These are phyloP conservation scores for Mucor racemosus DNA, from an alignment of 371 early-diverging fungal genomes.

Conservation along the genomic window DNA sequence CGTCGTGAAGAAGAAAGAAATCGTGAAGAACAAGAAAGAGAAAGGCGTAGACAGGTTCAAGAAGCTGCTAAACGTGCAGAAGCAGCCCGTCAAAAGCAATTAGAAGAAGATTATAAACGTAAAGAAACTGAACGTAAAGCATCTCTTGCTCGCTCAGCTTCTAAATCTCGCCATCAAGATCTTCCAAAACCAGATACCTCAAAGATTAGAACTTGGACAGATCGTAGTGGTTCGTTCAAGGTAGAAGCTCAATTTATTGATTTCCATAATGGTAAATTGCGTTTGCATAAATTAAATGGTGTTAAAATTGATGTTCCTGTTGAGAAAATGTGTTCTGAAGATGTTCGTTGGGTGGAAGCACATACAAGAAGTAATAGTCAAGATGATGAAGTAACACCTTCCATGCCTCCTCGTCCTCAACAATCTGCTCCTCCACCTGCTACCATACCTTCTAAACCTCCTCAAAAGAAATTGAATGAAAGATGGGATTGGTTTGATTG, in stretches of 20 bases:
- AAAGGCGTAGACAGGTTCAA: conserved; percentile 28
- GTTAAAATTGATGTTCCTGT: conserved; percentile 93
- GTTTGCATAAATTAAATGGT: conserved; percentile 92
- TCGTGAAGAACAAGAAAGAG: conserved; percentile 24
- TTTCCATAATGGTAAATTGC: conserved; percentile 79
- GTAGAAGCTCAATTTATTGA: conserved; percentile 89
- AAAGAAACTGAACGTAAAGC: conserved; percentile 37
- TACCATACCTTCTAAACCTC: conserved; percentile 24
- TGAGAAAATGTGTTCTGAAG: conserved; percentile 82
- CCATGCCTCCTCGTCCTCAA: conserved; percentile 42
- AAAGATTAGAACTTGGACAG: conserved; percentile 90
- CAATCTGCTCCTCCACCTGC: conserved; percentile 24
- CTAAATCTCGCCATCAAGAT: conserved; percentile 23
- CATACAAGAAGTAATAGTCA: neutral
- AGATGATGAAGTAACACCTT: conserved; percentile 52
- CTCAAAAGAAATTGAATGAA: conserved; percentile 51
- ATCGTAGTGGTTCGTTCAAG: conserved; percentile 88
- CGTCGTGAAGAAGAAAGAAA: conserved; percentile 23
- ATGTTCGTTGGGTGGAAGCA: conserved; percentile 67
- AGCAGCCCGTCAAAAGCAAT: conserved; percentile 43
- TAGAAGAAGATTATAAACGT: conserved; percentile 39
- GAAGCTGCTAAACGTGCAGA: conserved; percentile 42
- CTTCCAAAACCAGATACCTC: conserved; percentile 53
- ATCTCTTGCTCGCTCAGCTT: conserved; percentile 27
- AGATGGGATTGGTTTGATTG: conserved; percentile 93